Base-by-base conservation (phyloP, 495 filamentous ascomycete species). In the Xylaria castorea region DNA sequence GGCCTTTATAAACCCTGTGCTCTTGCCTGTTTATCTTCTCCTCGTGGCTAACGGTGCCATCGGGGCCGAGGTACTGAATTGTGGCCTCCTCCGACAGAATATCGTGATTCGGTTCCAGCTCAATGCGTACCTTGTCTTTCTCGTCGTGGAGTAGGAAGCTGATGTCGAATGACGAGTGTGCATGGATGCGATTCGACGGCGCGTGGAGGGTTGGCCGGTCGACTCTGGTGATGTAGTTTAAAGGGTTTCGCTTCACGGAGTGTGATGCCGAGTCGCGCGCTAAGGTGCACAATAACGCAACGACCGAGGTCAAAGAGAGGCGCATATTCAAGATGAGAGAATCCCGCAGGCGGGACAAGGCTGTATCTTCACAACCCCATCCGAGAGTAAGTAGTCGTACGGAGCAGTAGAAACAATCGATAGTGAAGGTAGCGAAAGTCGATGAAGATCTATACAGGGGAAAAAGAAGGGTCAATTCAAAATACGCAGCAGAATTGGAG, bases 71-170 rank as follows among this genome's bases (percentile, higher is more conserved):
- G 78, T 94, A 92, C 60, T 89, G 85, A 5, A 99, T 82, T 58
- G 83, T 89, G 2, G 94, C 93, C 77, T 92, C 91, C 2, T 92
- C 89, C 32, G 90, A 86, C 32, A 98, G 84, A 66, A 98, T 92
- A 81, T 98, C 94, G 81, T 97, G 90, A 77, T 98, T 99, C 34
- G 96, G 96, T 80, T 97, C 91, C 46, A 98, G 88, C 62, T 88
- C 86, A 57, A 99, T 88, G 74, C 93, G 93, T 72, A 98, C 84
- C 60, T 88, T 88, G 75, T 94, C 90, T 70, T 85, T 81, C 53
- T 87, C 85, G 73, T 88, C 84, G 75, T 93, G 91, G 53, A 97
- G 81, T 55, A 86, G 83, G 81, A 99, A 98, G 38, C 88, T 89
- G 73, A 98, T 81, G 76, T 96, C 92, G 80, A 98, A 98, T 25